phyloP scores from a whole-genome alignment of 768 basidiomycete species.

The Tubosaeta brunneosetosa region DNA sequence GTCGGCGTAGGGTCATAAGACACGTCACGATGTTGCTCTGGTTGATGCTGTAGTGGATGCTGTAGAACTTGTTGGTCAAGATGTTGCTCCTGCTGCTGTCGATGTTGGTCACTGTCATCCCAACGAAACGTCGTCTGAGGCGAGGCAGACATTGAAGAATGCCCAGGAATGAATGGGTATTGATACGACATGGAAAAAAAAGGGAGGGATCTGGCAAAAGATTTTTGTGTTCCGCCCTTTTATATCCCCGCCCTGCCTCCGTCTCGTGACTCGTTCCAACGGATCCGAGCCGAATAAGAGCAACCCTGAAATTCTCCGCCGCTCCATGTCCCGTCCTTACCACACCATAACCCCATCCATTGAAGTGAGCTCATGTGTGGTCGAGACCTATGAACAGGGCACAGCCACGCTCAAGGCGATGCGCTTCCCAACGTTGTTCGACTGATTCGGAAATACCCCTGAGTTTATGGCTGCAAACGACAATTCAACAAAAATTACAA shows the following conservation, averaged over 20 bases:
- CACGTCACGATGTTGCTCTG: slow-evolving; percentile 22
- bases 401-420: neutral
- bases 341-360: too few species aligned
- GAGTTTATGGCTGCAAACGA: too few species aligned
- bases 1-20: slow-evolving; percentile 14
- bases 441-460: too few species aligned
- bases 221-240: slow-evolving; percentile 27
- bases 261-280: slow-evolving; percentile 25
- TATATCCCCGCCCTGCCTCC: slow-evolving; percentile 15
- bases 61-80: slow-evolving; percentile 38
- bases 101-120: slow-evolving; percentile 33
- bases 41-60: slow-evolving; percentile 35
- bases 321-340: too few species aligned
- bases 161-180: slow-evolving; percentile 43
- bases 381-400: neutral
- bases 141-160: slow-evolving; percentile 46
- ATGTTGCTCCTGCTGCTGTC: slow-evolving; percentile 31
- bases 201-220: slow-evolving; percentile 20
- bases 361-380: too few species aligned
- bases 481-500: neutral
- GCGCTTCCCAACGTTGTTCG: too few species aligned
- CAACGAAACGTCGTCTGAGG: slow-evolving; percentile 40
- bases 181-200: slow-evolving; percentile 46
- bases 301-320: neutral
- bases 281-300: slow-evolving; percentile 16